A percentile compares a stretch with the other conserved stretches of the same genome.
These are phyloP conservation scores for Olyra latifolia DNA, from an alignment of 176 grass and related monocot genomes.

Conservation along the genomic window DNA sequence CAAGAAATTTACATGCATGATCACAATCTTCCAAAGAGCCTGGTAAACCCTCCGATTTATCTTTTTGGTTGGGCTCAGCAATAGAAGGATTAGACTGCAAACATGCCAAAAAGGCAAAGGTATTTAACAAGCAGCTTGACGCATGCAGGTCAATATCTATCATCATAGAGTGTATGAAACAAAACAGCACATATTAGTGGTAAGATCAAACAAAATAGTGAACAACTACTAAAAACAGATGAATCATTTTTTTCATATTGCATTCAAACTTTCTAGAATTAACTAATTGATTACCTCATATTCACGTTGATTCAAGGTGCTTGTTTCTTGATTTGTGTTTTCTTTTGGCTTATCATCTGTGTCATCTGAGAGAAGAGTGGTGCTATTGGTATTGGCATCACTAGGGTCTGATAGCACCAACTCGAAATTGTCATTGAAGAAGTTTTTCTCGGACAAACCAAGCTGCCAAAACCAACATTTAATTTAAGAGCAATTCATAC, in stretches of 20 bases:
- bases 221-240: conserved; percentile 13
- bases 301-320: conserved; percentile 53
- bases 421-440: conserved; percentile 76
- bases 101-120: conserved; percentile 1
- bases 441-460: conserved; percentile 78
- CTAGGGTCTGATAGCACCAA: conserved; percentile 71
- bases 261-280: neutral
- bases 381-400: conserved; percentile 86
- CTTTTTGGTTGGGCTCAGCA: conserved; percentile 17
- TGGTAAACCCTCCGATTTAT: conserved; percentile 20
- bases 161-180: neutral
- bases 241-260: neutral
- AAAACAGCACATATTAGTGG: neutral
- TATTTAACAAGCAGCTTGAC: conserved; percentile 16
- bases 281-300: conserved; percentile 57
- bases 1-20: conserved; percentile 48
- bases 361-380: conserved; percentile 75
- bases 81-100: conserved; percentile 51
- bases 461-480: conserved; percentile 59
- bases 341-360: conserved; percentile 74
- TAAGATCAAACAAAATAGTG: conserved; percentile 5
- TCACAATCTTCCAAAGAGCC: conserved; percentile 10
- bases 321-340: conserved; percentile 49
- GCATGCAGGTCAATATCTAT: neutral
- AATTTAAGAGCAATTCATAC: conserved; percentile 23